Evolutionary conservation across 345 rosid species (phyloP).

Genomic region (Punica granatum): DNA sequence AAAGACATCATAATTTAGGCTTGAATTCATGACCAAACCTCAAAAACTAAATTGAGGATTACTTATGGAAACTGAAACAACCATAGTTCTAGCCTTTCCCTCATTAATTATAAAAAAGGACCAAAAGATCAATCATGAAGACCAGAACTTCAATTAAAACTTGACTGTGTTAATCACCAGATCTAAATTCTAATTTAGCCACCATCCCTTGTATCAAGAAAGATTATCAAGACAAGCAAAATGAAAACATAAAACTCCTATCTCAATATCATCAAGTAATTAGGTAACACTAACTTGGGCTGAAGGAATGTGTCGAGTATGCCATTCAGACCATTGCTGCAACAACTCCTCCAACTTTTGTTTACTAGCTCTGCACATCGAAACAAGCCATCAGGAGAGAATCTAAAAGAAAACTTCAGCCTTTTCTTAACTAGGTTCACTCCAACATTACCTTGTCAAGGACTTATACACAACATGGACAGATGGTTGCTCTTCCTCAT

Average conservation of each 20-base stretch:
- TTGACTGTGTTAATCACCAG: neutral
- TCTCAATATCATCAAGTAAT: neutral
- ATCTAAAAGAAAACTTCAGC: neutral
- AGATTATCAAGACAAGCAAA: neutral
- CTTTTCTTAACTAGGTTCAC: slow-evolving; percentile 1
- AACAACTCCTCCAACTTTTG: slow-evolving; percentile 72
- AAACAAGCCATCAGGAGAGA: slow-evolving; percentile 2
- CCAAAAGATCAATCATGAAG: neutral
- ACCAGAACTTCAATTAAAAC: neutral
- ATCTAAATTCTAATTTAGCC: neutral
- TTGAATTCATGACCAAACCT: too few relatives aligned
- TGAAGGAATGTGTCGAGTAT: slow-evolving; percentile 46
- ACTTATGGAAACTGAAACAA: too few relatives aligned
- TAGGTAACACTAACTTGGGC: slow-evolving; percentile 8
- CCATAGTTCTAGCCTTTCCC: too few relatives aligned
- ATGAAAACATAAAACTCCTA: neutral
- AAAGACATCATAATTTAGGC: too few relatives aligned
- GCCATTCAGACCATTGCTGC: slow-evolving; percentile 96
- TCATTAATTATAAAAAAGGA: neutral
- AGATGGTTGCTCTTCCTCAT: slow-evolving; percentile 53
- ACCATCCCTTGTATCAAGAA: neutral
- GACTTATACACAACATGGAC: slow-evolving; percentile 62
- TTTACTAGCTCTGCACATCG: slow-evolving; percentile 66
- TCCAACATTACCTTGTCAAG: slow-evolving; percentile 65
- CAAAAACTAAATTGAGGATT: too few relatives aligned